Conservation (phyloP, 1,139 yeast species). For the Spencermartinsiella ligniputridi region DNA sequence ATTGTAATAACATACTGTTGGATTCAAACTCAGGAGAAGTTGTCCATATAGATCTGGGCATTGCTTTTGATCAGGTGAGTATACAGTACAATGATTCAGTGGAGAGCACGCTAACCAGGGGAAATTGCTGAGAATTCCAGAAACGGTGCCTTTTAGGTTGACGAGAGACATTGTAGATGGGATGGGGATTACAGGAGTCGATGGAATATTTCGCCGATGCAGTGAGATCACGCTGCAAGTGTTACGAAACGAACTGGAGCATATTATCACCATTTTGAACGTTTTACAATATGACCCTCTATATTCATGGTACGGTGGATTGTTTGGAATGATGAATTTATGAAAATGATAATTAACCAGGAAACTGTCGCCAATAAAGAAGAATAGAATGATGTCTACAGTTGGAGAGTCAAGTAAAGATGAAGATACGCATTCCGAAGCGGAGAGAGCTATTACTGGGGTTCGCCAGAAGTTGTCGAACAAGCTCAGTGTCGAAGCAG, state of each 20-base stretch:
- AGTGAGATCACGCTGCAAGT: constrained; percentile 74
- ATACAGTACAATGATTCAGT: neutral
- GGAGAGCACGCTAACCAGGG: constrained; percentile 47
- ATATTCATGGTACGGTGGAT: constrained; percentile 63
- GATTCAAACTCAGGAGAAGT: constrained; percentile 83
- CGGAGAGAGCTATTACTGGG: constrained; percentile 67
- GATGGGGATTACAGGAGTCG: constrained; percentile 76
- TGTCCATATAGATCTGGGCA: constrained; percentile 92
- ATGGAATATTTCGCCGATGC: constrained; percentile 67
- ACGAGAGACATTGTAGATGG: constrained; percentile 93
- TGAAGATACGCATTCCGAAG: constrained; percentile 53
- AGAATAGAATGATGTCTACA: constrained; percentile 39
- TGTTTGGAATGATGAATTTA: neutral
- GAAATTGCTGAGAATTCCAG: constrained; percentile 76
- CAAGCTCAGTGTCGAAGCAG: constrained; percentile 77
- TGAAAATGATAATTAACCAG: constrained; percentile 14
- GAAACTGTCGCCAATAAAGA: constrained; percentile 34
- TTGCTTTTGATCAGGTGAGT: constrained; percentile 66
- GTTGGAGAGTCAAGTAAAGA: constrained; percentile 26
- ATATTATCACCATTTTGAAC: constrained; percentile 76
- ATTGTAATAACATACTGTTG: constrained; percentile 82
- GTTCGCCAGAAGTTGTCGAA: constrained; percentile 71
- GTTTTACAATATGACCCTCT: constrained; percentile 90
- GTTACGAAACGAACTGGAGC: constrained; percentile 59
- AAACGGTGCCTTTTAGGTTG: constrained; percentile 85